Conservation (phyloP, 352 stramenopile species). For the Pythium utonaiense region DNA sequence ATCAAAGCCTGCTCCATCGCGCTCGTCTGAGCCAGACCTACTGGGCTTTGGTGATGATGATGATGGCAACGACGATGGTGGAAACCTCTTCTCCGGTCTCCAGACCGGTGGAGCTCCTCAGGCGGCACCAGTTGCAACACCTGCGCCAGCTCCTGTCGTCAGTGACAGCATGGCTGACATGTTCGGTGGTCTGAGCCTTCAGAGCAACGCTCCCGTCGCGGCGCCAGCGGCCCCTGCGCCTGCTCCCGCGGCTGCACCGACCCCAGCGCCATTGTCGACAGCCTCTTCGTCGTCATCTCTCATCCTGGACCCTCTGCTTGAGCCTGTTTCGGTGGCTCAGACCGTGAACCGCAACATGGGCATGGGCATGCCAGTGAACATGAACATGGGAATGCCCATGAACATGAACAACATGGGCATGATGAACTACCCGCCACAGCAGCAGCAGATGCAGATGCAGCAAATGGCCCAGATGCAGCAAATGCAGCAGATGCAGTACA, state of each 20-base stretch:
- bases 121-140: constrained; percentile 1
- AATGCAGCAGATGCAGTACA: constrained; percentile 50
- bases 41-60: constrained; percentile 66
- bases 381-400: constrained; percentile 43
- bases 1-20: constrained; percentile 15
- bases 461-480: constrained; percentile 59
- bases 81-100: constrained; percentile 58
- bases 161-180: constrained; percentile 42
- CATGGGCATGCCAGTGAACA: constrained; percentile 34
- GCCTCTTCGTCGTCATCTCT: constrained; percentile 36
- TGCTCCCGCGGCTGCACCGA: neutral
- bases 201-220: constrained; percentile 36
- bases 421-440: constrained; percentile 72
- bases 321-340: constrained; percentile 36
- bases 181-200: constrained; percentile 73
- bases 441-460: constrained; percentile 48
- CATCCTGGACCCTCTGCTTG: constrained; percentile 68
- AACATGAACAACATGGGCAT: constrained; percentile 43
- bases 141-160: constrained; percentile 6
- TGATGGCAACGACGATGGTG: constrained; percentile 26
- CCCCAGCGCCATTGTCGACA: constrained; percentile 7
- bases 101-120: constrained; percentile 31
- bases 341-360: constrained; percentile 37
- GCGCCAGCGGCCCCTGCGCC: constrained; percentile 23
- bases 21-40: constrained; percentile 51